Percentiles rank a stretch among this genome's conserved stretches.
These are phyloP conservation scores for Calonectria hawksworthii DNA, from an alignment of 2,329 filamentous ascomycete species.

Conservation along the genomic window DNA sequence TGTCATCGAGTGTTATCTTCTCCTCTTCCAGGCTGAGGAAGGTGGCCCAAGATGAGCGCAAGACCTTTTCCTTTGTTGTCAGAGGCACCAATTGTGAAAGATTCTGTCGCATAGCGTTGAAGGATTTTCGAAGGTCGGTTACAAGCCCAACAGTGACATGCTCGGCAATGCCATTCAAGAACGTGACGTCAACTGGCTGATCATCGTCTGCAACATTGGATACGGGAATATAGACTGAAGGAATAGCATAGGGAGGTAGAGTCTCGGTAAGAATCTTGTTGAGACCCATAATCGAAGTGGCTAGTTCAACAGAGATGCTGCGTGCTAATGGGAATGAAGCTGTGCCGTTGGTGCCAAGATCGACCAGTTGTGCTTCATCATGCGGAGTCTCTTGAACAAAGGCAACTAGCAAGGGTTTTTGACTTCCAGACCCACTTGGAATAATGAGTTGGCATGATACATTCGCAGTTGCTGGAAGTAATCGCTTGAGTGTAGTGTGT, in stretches of 20 bases:
- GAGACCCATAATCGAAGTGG: not conserved
- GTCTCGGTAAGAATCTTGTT: not conserved
- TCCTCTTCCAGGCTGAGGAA: not conserved
- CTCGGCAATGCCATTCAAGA: not conserved
- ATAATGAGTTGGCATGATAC: not conserved
- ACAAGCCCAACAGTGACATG: not conserved
- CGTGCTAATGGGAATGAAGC: not conserved
- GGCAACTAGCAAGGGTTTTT: not conserved
- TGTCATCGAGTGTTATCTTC: not conserved
- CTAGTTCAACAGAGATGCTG: not conserved
- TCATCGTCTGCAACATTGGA: not conserved
- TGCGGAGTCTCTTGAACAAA: not conserved
- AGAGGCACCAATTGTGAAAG: not conserved
- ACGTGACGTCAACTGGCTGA: not conserved
- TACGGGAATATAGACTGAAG: not conserved
- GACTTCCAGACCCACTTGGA: not conserved
- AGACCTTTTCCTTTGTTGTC: not conserved
- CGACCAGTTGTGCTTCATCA: not conserved
- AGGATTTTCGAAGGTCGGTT: not conserved
- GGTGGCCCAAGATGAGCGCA: not conserved
- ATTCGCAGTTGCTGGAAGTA: not conserved
- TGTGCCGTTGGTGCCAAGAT: not conserved
- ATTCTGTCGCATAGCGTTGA: not conserved
- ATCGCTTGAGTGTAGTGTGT: not conserved
- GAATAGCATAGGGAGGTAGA: not conserved